Conservation (phyloP, 106 monocot genomes). For the Apostasia shenzhenica region DNA sequence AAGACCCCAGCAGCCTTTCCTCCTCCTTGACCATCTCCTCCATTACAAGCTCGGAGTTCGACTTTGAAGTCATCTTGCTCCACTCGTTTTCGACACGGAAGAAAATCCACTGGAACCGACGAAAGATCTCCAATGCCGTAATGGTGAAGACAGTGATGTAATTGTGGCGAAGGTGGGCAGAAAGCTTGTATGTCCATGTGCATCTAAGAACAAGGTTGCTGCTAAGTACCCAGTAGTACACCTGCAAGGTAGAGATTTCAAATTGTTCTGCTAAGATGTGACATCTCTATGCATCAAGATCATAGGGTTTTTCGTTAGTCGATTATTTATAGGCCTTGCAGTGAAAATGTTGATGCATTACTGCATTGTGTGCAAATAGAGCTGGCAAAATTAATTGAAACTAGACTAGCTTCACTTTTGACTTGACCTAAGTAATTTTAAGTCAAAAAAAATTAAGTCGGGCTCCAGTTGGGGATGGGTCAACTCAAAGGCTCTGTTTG, state of each 20-base stretch:
- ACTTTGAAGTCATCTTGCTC: slow-evolving; percentile 73
- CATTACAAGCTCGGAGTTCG: slow-evolving; percentile 33
- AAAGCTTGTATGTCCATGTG: slow-evolving; percentile 96
- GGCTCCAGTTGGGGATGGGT: no score
- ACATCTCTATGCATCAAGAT: no score
- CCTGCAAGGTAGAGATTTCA: slow-evolving; percentile 27
- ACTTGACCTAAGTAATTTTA: no score
- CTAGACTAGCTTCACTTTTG: no score
- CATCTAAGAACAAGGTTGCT: slow-evolving; percentile 86
- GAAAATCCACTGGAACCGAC: slow-evolving; percentile 86
- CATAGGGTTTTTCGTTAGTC: no score
- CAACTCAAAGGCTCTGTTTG: no score
- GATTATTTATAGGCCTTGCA: no score
- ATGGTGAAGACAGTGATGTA: slow-evolving; percentile 81
- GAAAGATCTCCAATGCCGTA: slow-evolving; percentile 58
- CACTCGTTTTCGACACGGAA: slow-evolving; percentile 94
- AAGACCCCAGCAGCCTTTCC: slow-evolving; percentile 37
- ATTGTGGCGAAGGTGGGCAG: slow-evolving; percentile 96
- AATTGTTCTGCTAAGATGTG: no score
- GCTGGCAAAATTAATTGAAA: no score
- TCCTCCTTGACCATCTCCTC: slow-evolving; percentile 63
- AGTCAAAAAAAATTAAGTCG: no score
- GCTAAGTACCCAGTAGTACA: slow-evolving; percentile 70
- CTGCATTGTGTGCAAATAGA: no score
- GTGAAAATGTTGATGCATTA: no score